Conservation (phyloP, 768 basidiomycete genomes). For the Leccinum rimulosum region DNA sequence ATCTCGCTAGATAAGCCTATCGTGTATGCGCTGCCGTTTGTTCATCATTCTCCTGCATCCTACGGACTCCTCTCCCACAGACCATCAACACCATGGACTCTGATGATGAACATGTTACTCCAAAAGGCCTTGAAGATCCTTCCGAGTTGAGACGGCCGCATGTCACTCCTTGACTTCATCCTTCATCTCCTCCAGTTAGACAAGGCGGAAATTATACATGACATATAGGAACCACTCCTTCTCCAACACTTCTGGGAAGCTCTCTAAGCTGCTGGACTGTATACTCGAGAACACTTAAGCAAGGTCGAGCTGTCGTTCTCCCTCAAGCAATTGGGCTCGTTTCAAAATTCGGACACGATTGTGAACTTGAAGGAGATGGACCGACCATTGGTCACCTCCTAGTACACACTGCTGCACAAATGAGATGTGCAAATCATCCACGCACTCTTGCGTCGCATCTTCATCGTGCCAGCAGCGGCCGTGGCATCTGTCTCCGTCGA, state of each 20-base stretch:
- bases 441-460: no score
- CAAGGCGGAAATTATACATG: not conserved
- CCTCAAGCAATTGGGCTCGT: not conserved
- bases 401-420: not conserved
- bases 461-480: no score
- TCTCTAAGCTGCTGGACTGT: not conserved
- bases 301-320: not conserved
- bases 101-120: not conserved
- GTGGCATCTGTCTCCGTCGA: no score
- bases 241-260: not conserved
- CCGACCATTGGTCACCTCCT: not conserved
- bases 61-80: no score
- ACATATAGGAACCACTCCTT: not conserved
- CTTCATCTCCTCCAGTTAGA: not conserved
- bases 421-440: not conserved
- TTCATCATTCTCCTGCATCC: no score
- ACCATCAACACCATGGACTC: no score
- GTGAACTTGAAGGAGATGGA: not conserved
- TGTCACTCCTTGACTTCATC: slow-evolving; percentile 1
- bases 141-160: not conserved
- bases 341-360: not conserved
- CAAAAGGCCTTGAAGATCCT: not conserved
- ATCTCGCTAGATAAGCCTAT: no score
- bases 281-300: not conserved
- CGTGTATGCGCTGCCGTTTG: no score